Percentiles rank a stretch among this genome's conserved stretches.
These are phyloP conservation scores for Lactarius hatsudake DNA, from an alignment of 768 basidiomycete species.

Conservation along the genomic window DNA sequence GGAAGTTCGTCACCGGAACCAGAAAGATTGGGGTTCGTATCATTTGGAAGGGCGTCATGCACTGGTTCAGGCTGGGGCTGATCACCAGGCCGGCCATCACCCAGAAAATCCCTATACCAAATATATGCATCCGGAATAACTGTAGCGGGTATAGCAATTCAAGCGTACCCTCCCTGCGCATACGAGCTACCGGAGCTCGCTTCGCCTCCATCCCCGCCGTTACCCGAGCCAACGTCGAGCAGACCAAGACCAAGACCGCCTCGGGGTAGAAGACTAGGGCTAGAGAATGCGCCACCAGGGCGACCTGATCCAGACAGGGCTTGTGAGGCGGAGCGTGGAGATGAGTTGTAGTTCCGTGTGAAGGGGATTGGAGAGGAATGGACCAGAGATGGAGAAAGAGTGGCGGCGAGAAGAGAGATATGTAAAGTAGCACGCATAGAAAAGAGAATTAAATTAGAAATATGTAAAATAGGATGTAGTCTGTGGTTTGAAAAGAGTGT, in stretches of 20 bases:
- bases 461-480: conserved; percentile 7
- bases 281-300: conserved; percentile 23
- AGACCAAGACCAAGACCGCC: conserved; percentile 25
- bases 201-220: conserved; percentile 27
- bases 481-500: conserved; percentile 6
- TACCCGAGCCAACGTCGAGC: conserved; percentile 17
- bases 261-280: conserved; percentile 12
- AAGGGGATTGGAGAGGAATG: conserved; percentile 27
- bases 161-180: conserved; percentile 18
- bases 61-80: background rate
- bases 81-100: conserved; percentile 4
- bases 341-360: conserved; percentile 16
- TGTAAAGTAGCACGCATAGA: conserved; percentile 26
- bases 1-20: conserved; percentile 6
- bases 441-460: conserved; percentile 18
- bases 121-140: background rate
- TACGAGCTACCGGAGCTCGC: conserved; percentile 25
- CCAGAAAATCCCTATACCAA: conserved; percentile 5
- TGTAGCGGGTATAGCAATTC: background rate
- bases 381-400: conserved; percentile 28
- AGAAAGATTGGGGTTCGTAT: background rate
- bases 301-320: conserved; percentile 18
- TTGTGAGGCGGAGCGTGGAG: conserved; percentile 14
- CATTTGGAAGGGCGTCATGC: background rate
- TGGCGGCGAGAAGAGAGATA: conserved; percentile 27